Percentiles rank a stretch among this genome's conserved stretches.
Evolutionary conservation across 192 early-diverging fungal species (phyloP).

Genomic region (Coemansia sp.): DNA sequence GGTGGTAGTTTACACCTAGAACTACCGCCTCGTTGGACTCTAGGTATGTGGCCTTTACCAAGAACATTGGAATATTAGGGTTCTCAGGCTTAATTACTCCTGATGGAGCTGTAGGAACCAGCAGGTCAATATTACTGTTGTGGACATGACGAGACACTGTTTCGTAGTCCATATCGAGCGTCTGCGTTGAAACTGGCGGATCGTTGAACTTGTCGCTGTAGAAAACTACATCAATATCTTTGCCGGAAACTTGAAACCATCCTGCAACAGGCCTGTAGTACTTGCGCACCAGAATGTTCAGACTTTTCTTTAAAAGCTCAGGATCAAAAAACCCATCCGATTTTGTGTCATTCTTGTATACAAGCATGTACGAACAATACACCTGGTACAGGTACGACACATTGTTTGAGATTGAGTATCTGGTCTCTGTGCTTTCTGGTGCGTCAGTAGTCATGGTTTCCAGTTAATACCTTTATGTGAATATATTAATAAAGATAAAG

Average conservation of each 20-base stretch:
- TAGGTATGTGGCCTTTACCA: slow-evolving; percentile 40
- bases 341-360: slow-evolving; percentile 25
- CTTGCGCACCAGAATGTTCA: slow-evolving; percentile 32
- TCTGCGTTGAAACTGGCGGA: slow-evolving; percentile 37
- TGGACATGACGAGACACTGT: slow-evolving; percentile 15
- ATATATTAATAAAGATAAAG: not conserved
- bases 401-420: slow-evolving; percentile 39
- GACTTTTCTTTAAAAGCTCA: slow-evolving; percentile 16
- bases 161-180: slow-evolving; percentile 19
- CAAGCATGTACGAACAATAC: slow-evolving; percentile 50
- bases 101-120: slow-evolving; percentile 26
- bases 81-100: slow-evolving; percentile 15
- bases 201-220: slow-evolving; percentile 36
- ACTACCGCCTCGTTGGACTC: slow-evolving; percentile 21
- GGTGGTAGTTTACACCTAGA: slow-evolving; percentile 46
- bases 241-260: slow-evolving; percentile 28
- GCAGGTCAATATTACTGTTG: slow-evolving; percentile 32
- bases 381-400: slow-evolving; percentile 52
- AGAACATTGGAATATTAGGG: slow-evolving; percentile 37
- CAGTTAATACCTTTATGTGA: not conserved
- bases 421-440: slow-evolving; percentile 12
- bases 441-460: not conserved
- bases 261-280: slow-evolving; percentile 43
- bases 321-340: slow-evolving; percentile 20
- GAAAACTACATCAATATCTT: slow-evolving; percentile 38